Evolutionary conservation across 331 rosid genomes (phyloP).

Genomic region (Acacia pycnantha): DNA sequence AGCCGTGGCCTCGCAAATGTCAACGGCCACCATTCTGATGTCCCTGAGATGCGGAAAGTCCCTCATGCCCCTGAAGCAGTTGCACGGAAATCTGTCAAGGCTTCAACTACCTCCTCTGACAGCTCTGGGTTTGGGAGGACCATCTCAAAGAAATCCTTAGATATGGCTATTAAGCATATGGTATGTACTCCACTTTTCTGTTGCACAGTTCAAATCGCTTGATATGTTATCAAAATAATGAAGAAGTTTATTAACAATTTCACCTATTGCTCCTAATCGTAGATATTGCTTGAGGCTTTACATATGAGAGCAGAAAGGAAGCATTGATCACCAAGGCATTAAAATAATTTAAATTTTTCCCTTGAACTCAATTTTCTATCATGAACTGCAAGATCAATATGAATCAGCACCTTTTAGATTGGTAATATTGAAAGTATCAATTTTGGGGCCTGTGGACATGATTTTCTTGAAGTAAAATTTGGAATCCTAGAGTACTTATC

Average conservation of each 20-base stretch:
- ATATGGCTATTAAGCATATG: slow-evolving; percentile 82
- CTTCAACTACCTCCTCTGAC: slow-evolving; percentile 52
- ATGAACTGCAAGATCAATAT: not conserved
- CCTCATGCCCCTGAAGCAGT: slow-evolving; percentile 39
- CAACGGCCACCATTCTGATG: slow-evolving; percentile 52
- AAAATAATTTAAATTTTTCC: not conserved
- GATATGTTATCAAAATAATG: not conserved
- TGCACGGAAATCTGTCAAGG: slow-evolving; percentile 54
- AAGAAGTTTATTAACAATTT: not conserved
- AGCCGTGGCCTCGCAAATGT: slow-evolving; percentile 45
- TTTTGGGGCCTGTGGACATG: not conserved
- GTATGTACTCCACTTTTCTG: slow-evolving; percentile 35
- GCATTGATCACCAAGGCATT: not conserved
- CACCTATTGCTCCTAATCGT: not conserved
- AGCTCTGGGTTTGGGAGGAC: slow-evolving; percentile 68
- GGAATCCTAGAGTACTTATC: not conserved
- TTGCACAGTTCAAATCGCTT: not conserved
- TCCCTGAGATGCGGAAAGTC: slow-evolving; percentile 46
- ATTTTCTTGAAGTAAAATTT: not conserved
- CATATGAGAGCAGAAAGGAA: not conserved
- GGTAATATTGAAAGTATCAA: not conserved
- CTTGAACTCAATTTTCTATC: not conserved
- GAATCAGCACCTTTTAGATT: not conserved
- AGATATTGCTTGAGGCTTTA: not conserved
- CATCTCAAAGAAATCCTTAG: slow-evolving; percentile 80